Evolutionary conservation across 1,284 basidiomycete species (phyloP), one percentile per base, ranked within the genome.

Genomic region (Sphaerobolus stellatus): DNA sequence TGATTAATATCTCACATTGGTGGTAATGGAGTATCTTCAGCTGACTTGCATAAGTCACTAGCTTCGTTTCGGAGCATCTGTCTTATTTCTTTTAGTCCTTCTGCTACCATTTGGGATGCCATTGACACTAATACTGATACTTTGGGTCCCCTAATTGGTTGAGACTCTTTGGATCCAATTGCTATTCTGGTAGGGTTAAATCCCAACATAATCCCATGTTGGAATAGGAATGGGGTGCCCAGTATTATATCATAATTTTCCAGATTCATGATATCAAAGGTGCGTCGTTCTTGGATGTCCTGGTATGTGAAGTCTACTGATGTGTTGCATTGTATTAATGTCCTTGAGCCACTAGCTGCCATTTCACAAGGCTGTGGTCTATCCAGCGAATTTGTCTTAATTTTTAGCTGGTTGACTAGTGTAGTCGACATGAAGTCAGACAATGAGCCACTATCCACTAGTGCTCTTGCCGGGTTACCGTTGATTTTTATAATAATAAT

Each of bases 1-100:
- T 75, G 72, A 40, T 75, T 74, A 1, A 75, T 69, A 1, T 50
- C 64, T 0, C 62, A 40, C 0, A 74, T 31, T 0, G 69, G 71
- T 0, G 71, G 73, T 22, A 75, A 49, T 0, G 49, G 56, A 0
- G 67, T 71, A 0, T 68, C 62, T 0, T 44, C 57, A 0, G 62
- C 68, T 0, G 61, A 51, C 0, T 57, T 53, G 25, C 71, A 73
- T 0, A 72, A 30, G 0, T 60, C 61, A 14, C 59, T 50, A 0
- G 67, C 68, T 27, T 69, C 61, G 0, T 65, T 43, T 1, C 51
- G 27, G 1, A 68, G 36, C 20, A 58, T 20, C 8, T 52, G 31
- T 1, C 64, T 48, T 2, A 61, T 7, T n/a, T 36, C 2, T 13
- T 66, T 60, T 0, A 68, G 41, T 2, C 59, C 22, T 3, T 60